Conservation (phyloP, 2,329 filamentous ascomycete species). For the Truncatella angustata region DNA sequence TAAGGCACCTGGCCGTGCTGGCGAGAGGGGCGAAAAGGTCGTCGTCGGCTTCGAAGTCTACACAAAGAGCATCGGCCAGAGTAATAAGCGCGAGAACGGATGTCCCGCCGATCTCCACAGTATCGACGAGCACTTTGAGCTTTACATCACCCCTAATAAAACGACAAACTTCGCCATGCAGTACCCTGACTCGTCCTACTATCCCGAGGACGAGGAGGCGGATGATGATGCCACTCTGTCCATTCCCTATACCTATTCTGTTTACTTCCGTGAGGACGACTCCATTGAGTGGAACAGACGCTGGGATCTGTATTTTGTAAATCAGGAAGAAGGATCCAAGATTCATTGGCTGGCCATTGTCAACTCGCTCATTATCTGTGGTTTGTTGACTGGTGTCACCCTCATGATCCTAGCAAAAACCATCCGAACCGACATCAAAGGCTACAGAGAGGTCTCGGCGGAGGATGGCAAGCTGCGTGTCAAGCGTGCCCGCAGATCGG, state of each 20-base stretch:
- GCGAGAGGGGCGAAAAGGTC: constrained; percentile 70
- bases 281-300: constrained; percentile 78
- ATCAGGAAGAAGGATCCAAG: constrained; percentile 76
- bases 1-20: constrained; percentile 65
- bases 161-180: constrained; percentile 46
- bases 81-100: constrained; percentile 59
- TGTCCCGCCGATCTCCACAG: constrained; percentile 67
- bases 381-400: constrained; percentile 73
- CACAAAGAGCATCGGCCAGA: constrained; percentile 73
- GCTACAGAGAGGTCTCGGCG: constrained; percentile 61
- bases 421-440: constrained; percentile 75
- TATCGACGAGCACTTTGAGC: constrained; percentile 63
- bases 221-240: constrained; percentile 65
- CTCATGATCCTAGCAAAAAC: constrained; percentile 80
- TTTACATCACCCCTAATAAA: constrained; percentile 64
- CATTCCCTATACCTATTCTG: constrained; percentile 84
- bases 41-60: constrained; percentile 90
- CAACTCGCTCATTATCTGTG: constrained; percentile 82
- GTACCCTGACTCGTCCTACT: constrained; percentile 59
- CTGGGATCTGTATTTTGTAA: constrained; percentile 89
- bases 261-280: constrained; percentile 84
- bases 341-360: constrained; percentile 88
- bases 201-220: constrained; percentile 48
- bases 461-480: constrained; percentile 64
- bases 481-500: constrained; percentile 46